These are phyloP conservation scores for Penicillium tannophilum DNA, from an alignment of 495 filamentous ascomycete species.

Conservation along the genomic window DNA sequence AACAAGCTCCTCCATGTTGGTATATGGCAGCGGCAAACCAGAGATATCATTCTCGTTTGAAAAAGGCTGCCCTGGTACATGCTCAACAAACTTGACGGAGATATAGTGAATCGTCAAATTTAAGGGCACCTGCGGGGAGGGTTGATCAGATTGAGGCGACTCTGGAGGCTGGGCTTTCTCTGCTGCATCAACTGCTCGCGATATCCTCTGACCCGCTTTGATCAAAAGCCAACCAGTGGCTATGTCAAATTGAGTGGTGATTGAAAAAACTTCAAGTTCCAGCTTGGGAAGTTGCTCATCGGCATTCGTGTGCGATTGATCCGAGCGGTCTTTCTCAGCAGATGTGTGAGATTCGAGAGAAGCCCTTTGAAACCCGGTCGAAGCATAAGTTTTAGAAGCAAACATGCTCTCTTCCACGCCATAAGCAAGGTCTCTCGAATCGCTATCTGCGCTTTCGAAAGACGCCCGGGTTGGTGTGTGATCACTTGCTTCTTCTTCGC, in stretches of 20 bases:
- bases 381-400: slow-evolving; percentile 30
- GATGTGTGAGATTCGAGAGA: slow-evolving; percentile 19
- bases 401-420: slow-evolving; percentile 32
- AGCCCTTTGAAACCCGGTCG: slow-evolving; percentile 24
- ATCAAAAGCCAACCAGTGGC: slow-evolving; percentile 66
- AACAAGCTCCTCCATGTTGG: slow-evolving; percentile 38
- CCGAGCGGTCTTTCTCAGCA: slow-evolving; percentile 13
- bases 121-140: slow-evolving; percentile 39
- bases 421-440: slow-evolving; percentile 26
- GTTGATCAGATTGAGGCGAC: slow-evolving; percentile 13
- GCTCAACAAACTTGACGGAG: slow-evolving; percentile 66
- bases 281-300: slow-evolving; percentile 25
- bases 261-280: slow-evolving; percentile 59
- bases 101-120: slow-evolving; percentile 56
- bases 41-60: slow-evolving; percentile 17
- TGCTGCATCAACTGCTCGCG: slow-evolving; percentile 40
- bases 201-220: slow-evolving; percentile 59
- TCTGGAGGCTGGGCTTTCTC: slow-evolving; percentile 20
- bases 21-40: slow-evolving; percentile 23
- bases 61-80: slow-evolving; percentile 49
- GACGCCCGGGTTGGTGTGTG: slow-evolving; percentile 11
- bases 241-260: slow-evolving; percentile 65
- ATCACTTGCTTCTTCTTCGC: slow-evolving; percentile 10
- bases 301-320: slow-evolving; percentile 8
- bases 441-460: slow-evolving; percentile 18